Evolutionary conservation across 2,329 filamentous ascomycete genomes (phyloP).

Genomic region (Microascus cirrosus): DNA sequence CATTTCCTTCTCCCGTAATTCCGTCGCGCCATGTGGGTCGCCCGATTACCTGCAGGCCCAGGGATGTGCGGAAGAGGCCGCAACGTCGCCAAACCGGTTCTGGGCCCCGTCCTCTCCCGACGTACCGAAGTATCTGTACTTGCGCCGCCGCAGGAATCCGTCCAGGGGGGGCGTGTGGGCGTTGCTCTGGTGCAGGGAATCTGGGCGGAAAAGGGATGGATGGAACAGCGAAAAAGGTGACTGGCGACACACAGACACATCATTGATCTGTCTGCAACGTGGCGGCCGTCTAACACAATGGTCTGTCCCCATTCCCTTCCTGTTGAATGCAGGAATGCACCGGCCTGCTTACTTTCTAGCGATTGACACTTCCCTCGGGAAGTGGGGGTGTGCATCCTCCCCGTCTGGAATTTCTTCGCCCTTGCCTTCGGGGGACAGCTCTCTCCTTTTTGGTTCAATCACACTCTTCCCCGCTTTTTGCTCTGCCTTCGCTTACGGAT

Average conservation of each 20-base stretch:
- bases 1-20: not conserved
- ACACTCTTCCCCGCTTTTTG: not conserved
- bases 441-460: not conserved
- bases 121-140: not conserved
- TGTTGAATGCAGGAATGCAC: too few relatives aligned
- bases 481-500: not conserved
- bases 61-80: constrained; percentile 4
- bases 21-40: constrained; percentile 1
- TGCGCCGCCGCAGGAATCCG: not conserved
- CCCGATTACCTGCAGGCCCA: not conserved
- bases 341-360: not conserved
- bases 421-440: not conserved
- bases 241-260: not conserved
- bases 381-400: not conserved
- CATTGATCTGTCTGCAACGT: not conserved
- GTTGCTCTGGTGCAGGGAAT: not conserved
- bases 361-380: not conserved
- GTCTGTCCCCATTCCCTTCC: not conserved
- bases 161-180: not conserved
- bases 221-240: not conserved
- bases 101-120: not conserved
- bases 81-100: constrained; percentile 1
- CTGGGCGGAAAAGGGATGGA: not conserved
- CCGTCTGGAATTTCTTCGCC: not conserved
- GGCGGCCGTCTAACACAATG: not conserved